Base-by-base conservation (phyloP, 331 rosid genomes). In the Arachis monticola region DNA sequence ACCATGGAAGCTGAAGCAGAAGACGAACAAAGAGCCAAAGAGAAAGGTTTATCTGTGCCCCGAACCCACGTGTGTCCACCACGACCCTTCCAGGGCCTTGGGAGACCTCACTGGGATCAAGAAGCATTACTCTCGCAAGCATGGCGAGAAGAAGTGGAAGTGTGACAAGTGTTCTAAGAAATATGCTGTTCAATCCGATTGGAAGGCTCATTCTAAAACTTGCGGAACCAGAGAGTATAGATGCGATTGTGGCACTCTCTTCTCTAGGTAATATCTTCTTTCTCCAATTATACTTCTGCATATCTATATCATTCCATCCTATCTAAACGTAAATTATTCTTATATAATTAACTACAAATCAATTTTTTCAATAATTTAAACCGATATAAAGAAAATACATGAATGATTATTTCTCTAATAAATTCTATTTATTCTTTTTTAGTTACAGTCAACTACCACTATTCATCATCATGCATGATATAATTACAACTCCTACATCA, bases 141-240 rank as follows among this genome's bases (percentile, higher is more conserved):
- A 91, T 13, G 97, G 97, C 11, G 97, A 91, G 87, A 91, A 91
- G 86, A 91, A 91, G 44, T 91, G 96, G 96, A 90, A 87, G 81
- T 90, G 96, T 40, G 96, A 90, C 58, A 90, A 90, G 74, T 90
- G 93, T 56, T 83, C 93, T 0, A 91, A 91, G 85, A 83, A 87
- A n/a, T 88, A 91, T 51, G 92, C 96, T 5, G 96, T 91, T 62
- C 96, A 88, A 53, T 91, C 92, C 1, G 96, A 91, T 72, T 91
- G 96, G 93, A 91, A 91, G 42, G 93, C 93, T 1, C 93, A 88
- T 72, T 90, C 91, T 3, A 88, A 90, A 74, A 88, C 96, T 17
- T 90, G 93, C 66, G 96, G 96, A 30, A 90, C 96, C 5, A 78
- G 96, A 59, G 96, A 90, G 55, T 90, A 90, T 44, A 79, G 90